These are phyloP conservation scores for Chlorencoelia australis DNA, from an alignment of 2,329 filamentous ascomycete species.

Conservation along the genomic window DNA sequence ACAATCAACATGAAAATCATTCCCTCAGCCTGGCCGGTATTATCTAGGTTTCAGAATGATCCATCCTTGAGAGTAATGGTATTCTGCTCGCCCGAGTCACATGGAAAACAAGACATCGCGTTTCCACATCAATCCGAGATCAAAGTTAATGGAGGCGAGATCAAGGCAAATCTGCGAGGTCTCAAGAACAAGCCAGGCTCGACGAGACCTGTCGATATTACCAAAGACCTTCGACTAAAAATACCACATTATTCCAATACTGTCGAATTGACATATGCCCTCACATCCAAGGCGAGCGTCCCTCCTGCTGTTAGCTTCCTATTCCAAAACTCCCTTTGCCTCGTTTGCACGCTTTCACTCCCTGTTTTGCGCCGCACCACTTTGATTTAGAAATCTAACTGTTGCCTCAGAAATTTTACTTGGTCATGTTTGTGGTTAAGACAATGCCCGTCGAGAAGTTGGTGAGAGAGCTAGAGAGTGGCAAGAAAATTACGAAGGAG, in stretches of 20 bases:
- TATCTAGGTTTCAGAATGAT: constrained; percentile 19
- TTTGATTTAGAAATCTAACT: constrained; percentile 2
- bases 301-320: constrained; percentile 17
- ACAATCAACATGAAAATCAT: constrained; percentile 48
- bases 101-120: constrained; percentile 62
- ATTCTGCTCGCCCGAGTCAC: constrained; percentile 63
- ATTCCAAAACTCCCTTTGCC: constrained; percentile 7
- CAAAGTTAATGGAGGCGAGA: constrained; percentile 76
- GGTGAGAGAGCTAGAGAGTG: constrained; percentile 52
- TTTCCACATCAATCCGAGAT: constrained; percentile 92
- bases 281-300: constrained; percentile 69
- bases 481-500: constrained; percentile 67
- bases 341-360: constrained; percentile 9
- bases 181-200: constrained; percentile 95
- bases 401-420: constrained; percentile 54
- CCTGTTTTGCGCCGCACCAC: constrained; percentile 11
- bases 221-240: constrained; percentile 59
- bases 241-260: constrained; percentile 61
- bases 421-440: constrained; percentile 68
- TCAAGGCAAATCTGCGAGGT: constrained; percentile 88
- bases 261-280: constrained; percentile 80
- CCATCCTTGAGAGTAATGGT: constrained; percentile 57
- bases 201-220: constrained; percentile 88
- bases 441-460: constrained; percentile 62
- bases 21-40: constrained; percentile 37